Base-by-base conservation (phyloP, 75 land plant species). In the Pinus albicaulis region DNA sequence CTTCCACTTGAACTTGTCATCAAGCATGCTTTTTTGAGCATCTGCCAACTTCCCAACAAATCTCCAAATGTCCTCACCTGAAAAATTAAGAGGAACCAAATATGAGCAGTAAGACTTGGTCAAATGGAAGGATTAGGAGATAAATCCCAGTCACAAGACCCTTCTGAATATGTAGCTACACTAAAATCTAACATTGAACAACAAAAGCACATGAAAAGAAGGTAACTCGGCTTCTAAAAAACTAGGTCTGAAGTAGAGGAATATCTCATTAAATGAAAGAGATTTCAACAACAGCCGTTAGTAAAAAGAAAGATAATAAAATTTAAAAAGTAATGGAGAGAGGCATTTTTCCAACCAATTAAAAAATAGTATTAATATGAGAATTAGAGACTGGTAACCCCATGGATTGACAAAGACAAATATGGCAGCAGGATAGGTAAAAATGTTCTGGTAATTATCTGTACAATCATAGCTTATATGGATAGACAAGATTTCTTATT, bases 1-100 rank as follows among this genome's bases (percentile, higher is more conserved):
- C 85, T 83, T 85, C 87, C 87, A 85, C 71, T 85, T 85, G 78
- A 85, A 85, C 66, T 85, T 85, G 48, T 85, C 87, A 71, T 85
- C 87, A 34, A 85, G 66, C 72, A 85, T 78, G 25, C 87, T 84
- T 53, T 79, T 85, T 60, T 85, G 87, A 56, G 85, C 87, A 75
- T 84, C 76, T n/a, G 87, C 76, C 23, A 85, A 60, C 61, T 83
- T 85, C 52, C 87, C 87, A 3, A 85, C 76, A 73, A 71, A 81
- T 76, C 87, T 85, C 87, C 87, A 85, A 28, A 85, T 78, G 48
- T 85, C 87, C 20, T 85, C 87, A 57, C 87, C 87, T 82, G 80
- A 71, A 82, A 48, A 59, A 15, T 24, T 52, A 12, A 62, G 4
- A 3, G 19, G 25, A 63, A 5, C 31, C 36, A 4, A 15, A 63